These are phyloP conservation scores for Yarrowia galli DNA, from an alignment of 1,139 yeast species.

Conservation along the genomic window DNA sequence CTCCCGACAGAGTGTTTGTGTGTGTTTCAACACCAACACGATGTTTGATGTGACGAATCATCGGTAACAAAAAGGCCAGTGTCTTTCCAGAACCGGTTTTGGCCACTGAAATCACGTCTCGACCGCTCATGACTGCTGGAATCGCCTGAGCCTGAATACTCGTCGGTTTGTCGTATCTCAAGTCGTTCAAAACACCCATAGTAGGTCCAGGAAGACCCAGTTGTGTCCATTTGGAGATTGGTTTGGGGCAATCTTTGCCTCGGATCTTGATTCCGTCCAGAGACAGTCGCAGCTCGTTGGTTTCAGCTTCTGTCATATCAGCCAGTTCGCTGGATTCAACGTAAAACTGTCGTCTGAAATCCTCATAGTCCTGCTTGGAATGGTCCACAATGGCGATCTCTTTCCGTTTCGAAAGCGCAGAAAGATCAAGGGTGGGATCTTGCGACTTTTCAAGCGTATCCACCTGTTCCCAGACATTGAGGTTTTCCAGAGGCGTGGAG, in stretches of 20 bases:
- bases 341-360: conserved; percentile 71
- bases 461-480: conserved; percentile 47
- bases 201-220: conserved; percentile 73
- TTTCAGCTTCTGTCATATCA: conserved; percentile 59
- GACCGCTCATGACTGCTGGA: conserved; percentile 88
- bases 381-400: conserved; percentile 58
- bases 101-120: conserved; percentile 92
- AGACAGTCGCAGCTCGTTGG: conserved; percentile 60
- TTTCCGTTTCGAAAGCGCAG: conserved; percentile 51
- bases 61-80: conserved; percentile 81
- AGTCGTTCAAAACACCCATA: conserved; percentile 60
- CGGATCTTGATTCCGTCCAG: conserved; percentile 70
- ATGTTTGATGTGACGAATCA: conserved; percentile 81
- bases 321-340: conserved; percentile 65
- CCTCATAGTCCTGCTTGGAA: conserved; percentile 56
- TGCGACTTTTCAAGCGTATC: conserved; percentile 45
- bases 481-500: conserved; percentile 42
- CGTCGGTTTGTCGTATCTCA: conserved; percentile 71
- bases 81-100: conserved; percentile 98
- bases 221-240: conserved; percentile 80
- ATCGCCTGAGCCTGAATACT: conserved; percentile 91
- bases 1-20: conserved; percentile 41
- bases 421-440: conserved; percentile 48
- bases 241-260: conserved; percentile 68
- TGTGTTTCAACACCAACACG: conserved; percentile 51